Evolutionary conservation across 306 rosid species (phyloP), one percentile per base, ranked within the genome.

Genomic region (Potentilla sterilis): DNA sequence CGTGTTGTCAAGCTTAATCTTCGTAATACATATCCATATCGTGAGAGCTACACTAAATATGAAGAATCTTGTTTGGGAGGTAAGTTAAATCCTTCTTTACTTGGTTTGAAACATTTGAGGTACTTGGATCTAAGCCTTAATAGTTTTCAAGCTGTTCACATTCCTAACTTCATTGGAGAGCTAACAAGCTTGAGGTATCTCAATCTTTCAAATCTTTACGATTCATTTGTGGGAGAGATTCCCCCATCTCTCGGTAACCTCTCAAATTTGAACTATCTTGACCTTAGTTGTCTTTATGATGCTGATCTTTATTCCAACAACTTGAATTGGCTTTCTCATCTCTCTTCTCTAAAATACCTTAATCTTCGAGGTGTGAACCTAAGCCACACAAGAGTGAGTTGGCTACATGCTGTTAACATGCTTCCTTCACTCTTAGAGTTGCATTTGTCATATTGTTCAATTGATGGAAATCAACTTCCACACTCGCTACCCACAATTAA

Each of bases 311-410:
- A 37, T 70, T 21, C 75, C 75, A 22, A 43, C 59, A 69, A 64
- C 54, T 51, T 74, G 22, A 13, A 74, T 68, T 74, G 83, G 76
- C 40, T 78, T 10, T 80, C 79, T 16, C 72, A 32, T 59, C 83
- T 80, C 40, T 74, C 70, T 80, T 74, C 83, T 24, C 37, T 80
- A 9, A 80, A 32, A 8, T 37, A 58, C 75, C 79, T 79, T 22
- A 67, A 73, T 21, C 12, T 79, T 40, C 13, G 54, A 55, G n/a
- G 2, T 35, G 70, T 79, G 47, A 1, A 80, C 21, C 75, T 80
- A 34, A 3, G 58, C 24, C 38, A 2, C 46, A 32, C 67, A 18
- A n/a, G 67, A 74, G 72, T 22, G 28, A 75, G 43, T 10, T 80
- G 57, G 75, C 44, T 80, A 7, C 52, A 57, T 18, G 35, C 6